Conservation (phyloP, 1,139 yeast species). For the Groenewaldozyma auringiensis region DNA sequence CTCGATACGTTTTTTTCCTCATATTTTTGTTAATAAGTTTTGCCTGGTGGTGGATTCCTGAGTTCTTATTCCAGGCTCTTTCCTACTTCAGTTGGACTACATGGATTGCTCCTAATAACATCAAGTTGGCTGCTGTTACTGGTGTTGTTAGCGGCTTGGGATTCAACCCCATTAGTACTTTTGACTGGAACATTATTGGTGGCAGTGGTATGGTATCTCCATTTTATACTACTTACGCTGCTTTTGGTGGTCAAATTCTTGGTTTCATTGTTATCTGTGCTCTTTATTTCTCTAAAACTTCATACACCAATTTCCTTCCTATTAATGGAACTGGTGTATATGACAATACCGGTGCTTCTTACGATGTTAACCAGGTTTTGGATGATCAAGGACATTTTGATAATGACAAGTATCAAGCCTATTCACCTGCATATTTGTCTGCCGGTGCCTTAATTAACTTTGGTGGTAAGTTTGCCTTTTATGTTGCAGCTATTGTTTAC, state of each 20-base stretch:
- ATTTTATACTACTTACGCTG: conserved; percentile 39
- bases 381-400: conserved; percentile 29
- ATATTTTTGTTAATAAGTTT: conserved; percentile 35
- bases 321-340: conserved; percentile 42
- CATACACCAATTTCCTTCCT: conserved; percentile 47
- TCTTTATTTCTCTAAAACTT: conserved; percentile 45
- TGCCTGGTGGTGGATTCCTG: conserved; percentile 50
- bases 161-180: conserved; percentile 47
- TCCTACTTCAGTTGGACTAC: conserved; percentile 55
- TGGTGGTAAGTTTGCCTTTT: conserved; percentile 25
- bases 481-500: conserved; percentile 41
- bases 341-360: conserved; percentile 42
- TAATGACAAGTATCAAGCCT: conserved; percentile 25
- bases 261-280: conserved; percentile 38
- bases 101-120: conserved; percentile 52
- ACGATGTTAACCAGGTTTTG: conserved; percentile 37
- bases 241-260: conserved; percentile 34
- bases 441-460: conserved; percentile 34
- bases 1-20: conserved; percentile 41
- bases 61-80: conserved; percentile 42
- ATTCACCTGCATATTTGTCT: conserved; percentile 42
- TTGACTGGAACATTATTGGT: conserved; percentile 44
- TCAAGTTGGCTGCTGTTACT: conserved; percentile 47
- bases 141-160: conserved; percentile 56
- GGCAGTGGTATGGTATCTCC: conserved; percentile 33